Conservation (phyloP, 164 flowering plant genomes). For the Vitis vinifera region ASM3070453v1 NC_081822.1:18645001-18645500, state of each 20-base stretch:
- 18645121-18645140: neutral
- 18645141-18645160: no score
- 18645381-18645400: conserved; percentile 71
- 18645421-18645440: conserved; percentile 21
- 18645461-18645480: no score
- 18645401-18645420: conserved; percentile 63
- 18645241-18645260: conserved; percentile 62
- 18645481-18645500: no score
- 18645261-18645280: conserved; percentile 55
- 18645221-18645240: conserved; percentile 62
- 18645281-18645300: conserved; percentile 67
- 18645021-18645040: no score
- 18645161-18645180: conserved; percentile 6
- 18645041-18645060: neutral
- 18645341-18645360: conserved; percentile 2
- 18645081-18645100: neutral
- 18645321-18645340: conserved; percentile 41
- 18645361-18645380: conserved; percentile 81
- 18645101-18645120: neutral
- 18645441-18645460: no score
- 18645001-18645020: no score
- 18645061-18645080: neutral
- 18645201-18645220: conserved; percentile 58
- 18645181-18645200: conserved; percentile 14
- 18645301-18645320: conserved; percentile 76